Percentiles rank a stretch among this genome's conserved stretches.
Evolutionary conservation across 352 stramenopile species (phyloP).

Genomic region (Elongisporangium undulatum): DNA sequence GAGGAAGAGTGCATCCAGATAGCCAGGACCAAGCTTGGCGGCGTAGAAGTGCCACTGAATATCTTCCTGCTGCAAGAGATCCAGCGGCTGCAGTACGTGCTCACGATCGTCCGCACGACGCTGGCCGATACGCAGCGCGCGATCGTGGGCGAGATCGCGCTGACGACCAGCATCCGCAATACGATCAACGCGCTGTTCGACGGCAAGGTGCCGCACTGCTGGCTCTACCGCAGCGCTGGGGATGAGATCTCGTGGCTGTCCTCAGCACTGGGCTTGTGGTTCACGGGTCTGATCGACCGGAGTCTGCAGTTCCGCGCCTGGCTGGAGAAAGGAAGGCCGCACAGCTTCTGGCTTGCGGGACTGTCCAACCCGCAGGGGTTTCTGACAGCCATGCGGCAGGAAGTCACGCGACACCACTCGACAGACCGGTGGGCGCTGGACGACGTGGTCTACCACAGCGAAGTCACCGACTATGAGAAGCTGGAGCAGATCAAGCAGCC

Average conservation of each 20-base stretch:
- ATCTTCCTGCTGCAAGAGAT: constrained; percentile 76
- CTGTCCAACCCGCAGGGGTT: constrained; percentile 78
- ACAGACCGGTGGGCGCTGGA: constrained; percentile 77
- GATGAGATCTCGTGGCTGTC: constrained; percentile 77
- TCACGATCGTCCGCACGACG: constrained; percentile 44
- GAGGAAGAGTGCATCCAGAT: constrained; percentile 36
- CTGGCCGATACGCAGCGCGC: constrained; percentile 51
- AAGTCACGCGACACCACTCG: constrained; percentile 61
- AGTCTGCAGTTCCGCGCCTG: constrained; percentile 53
- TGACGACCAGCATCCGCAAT: constrained; percentile 40
- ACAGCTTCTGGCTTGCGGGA: constrained; percentile 72
- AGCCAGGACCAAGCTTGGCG: constrained; percentile 49
- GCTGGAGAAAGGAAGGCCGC: constrained; percentile 54
- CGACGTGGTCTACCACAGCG: constrained; percentile 75
- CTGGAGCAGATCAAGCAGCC: constrained; percentile 75
- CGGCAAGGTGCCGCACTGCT: constrained; percentile 53
- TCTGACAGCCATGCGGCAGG: constrained; percentile 73
- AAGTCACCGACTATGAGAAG: constrained; percentile 79
- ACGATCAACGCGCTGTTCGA: constrained; percentile 72
- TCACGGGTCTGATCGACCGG: constrained; percentile 56
- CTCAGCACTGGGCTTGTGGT: constrained; percentile 60
- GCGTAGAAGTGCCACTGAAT: constrained; percentile 69
- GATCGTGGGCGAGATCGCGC: constrained; percentile 55
- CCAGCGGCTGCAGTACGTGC: constrained; percentile 53
- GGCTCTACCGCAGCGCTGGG: constrained; percentile 33